These are phyloP conservation scores for Gossypium arboreum DNA, from an alignment of 345 rosid genomes.

Conservation along the genomic window DNA sequence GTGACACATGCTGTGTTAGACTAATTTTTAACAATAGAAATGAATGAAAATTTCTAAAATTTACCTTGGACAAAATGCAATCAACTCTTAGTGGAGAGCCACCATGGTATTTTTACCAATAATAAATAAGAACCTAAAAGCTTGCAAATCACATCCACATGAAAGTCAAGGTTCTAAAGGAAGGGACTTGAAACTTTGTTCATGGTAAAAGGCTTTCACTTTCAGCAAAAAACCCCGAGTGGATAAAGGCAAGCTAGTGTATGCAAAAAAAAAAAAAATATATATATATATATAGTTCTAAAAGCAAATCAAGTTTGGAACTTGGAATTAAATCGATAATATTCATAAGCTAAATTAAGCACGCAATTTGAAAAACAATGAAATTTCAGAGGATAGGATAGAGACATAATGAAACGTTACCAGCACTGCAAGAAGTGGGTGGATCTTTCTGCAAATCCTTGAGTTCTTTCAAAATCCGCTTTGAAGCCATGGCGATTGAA, in stretches of 20 bases:
- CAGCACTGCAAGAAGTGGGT: slow-evolving; percentile 48
- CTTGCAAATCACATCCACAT: neutral
- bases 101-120: too few species aligned
- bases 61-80: too few species aligned
- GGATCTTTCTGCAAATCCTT: slow-evolving; percentile 50
- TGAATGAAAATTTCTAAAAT: too few species aligned
- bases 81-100: too few species aligned
- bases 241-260: neutral
- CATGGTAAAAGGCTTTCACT: neutral
- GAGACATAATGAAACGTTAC: slow-evolving; percentile 11
- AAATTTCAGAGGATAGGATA: neutral
- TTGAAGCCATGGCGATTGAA: slow-evolving; percentile 36
- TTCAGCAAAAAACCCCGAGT: neutral
- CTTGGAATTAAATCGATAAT: neutral
- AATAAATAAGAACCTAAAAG: neutral
- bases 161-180: neutral
- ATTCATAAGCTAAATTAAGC: neutral
- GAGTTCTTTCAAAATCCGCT: slow-evolving; percentile 46
- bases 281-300: neutral
- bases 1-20: too few species aligned
- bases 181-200: neutral
- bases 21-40: too few species aligned
- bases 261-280: too few species aligned
- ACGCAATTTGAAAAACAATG: neutral
- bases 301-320: neutral